Percentiles rank a stretch among this genome's conserved stretches.
phyloP scores from a whole-genome alignment of 331 rosid species.

The Pyracantha coccinea region DNA sequence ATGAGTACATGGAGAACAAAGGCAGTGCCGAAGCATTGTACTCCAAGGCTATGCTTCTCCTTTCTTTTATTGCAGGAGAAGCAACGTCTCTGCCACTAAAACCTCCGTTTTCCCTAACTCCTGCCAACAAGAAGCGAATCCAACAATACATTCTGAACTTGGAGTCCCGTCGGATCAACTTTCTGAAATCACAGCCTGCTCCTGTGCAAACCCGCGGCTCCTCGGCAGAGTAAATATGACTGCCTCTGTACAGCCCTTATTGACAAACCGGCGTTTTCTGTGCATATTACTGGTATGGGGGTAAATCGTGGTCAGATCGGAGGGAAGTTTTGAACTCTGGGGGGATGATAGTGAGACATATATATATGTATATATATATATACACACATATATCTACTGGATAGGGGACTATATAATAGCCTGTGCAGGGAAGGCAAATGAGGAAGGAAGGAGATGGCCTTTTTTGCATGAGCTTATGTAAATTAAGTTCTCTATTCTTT shows the following conservation, averaged over 20 bases:
- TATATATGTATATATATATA: not conserved
- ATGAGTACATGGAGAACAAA: constrained; percentile 55
- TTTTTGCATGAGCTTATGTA: constrained; percentile 27
- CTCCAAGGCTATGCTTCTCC: constrained; percentile 71
- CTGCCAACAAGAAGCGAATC: constrained; percentile 49
- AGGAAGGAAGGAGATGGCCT: constrained; percentile 2
- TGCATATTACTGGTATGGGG: constrained; percentile 10
- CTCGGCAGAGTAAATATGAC: constrained; percentile 21
- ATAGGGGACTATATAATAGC: constrained; percentile 5
- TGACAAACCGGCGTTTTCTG: constrained; percentile 15
- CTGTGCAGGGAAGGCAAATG: too few relatives aligned
- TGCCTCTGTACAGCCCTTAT: constrained; percentile 27
- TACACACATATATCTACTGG: not conserved
- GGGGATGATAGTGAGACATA: constrained; percentile 14
- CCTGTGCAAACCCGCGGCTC: constrained; percentile 20
- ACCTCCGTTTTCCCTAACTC: constrained; percentile 59
- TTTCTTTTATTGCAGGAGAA: constrained; percentile 69
- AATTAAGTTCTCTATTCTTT: constrained; percentile 29
- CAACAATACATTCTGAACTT: constrained; percentile 46
- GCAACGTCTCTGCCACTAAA: constrained; percentile 63
- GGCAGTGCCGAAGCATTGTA: constrained; percentile 50
- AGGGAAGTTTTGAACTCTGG: constrained; percentile 11
- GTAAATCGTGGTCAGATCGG: not conserved
- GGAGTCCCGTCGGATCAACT: constrained; percentile 35
- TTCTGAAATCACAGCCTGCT: constrained; percentile 30